Base-by-base conservation (phyloP, 2,329 filamentous ascomycete genomes). In the Neurospora sp. region DNA sequence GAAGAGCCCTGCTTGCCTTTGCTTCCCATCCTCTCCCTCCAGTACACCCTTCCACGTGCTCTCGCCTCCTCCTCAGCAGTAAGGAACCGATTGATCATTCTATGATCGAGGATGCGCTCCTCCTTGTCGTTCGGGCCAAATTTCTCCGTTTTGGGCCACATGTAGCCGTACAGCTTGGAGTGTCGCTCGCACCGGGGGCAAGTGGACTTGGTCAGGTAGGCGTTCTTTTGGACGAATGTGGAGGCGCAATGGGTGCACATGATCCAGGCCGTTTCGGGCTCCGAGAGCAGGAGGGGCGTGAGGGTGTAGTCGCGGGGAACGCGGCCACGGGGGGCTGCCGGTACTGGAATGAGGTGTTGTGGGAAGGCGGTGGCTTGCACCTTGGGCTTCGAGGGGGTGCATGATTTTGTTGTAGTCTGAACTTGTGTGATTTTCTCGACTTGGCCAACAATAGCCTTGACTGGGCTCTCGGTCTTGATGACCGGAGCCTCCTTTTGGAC, bases 181-280 rank as follows among this genome's bases (percentile, higher is more conserved):
- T 99, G 96, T 0, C 96, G 88, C 81, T 99, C 96, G 79, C 96
- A 99, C 6, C 96, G 88, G 4, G 93, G 94, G 78, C 96, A 99
- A 17, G 92, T 91, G 67, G 91, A 89, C 68, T 91, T 88, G 1
- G 94, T 97, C 73, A 90, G 90, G 78, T 97, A 97, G 0, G 92
- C 93, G 73, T 98, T 91, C 52, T 88, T 86, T 79, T 98, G 95
- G 6, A 98, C 91, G 77, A 98, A 99, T 71, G 90, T 88, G 0
- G 86, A 86, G 67, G 88, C 87, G 81, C 96, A 99, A 36, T 91
- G 93, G 68, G 89, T 92, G 81, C 96, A 99, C 72, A 93, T 88
- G 65, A 97, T 92, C 95, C 94, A 98, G 77, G 84, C 93, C 83
- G 83, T 93, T 84, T 82, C 83, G 0, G 91, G 89, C 72, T 93